Evolutionary conservation across 2,329 filamentous ascomycete species (phyloP).

Genomic region (Fusarium coicis): DNA sequence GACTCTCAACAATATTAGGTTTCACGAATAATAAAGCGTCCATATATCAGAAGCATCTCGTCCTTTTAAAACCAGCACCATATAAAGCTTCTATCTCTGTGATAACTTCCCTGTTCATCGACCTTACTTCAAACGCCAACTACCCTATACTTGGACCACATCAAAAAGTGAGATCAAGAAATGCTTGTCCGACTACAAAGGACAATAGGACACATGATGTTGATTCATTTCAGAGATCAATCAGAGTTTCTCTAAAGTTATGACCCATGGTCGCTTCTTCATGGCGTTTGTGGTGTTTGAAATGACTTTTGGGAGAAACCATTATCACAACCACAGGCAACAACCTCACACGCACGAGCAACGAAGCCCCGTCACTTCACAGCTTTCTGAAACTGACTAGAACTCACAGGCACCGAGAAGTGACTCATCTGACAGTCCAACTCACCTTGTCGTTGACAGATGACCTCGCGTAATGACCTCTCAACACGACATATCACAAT

Average conservation of each 20-base stretch:
- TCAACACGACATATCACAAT: slow-evolving; percentile 3
- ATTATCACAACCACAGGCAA: neutral
- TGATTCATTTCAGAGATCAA: accelerated
- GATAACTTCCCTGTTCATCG: no score
- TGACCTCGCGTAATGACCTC: slow-evolving; percentile 4
- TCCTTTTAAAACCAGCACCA: no score
- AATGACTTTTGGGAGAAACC: accelerated
- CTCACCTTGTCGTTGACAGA: neutral
- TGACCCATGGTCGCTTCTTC: neutral
- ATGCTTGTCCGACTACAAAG: neutral
- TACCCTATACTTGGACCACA: neutral
- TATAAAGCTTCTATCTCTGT: no score
- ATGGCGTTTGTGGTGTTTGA: no score
- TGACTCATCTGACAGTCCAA: neutral
- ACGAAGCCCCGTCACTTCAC: neutral
- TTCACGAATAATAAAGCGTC: accelerated
- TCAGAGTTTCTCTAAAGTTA: accelerated
- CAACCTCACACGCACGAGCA: neutral
- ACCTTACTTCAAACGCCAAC: neutral
- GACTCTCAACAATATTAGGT: accelerated
- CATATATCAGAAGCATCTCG: accelerated
- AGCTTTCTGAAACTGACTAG: neutral
- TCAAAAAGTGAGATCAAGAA: neutral
- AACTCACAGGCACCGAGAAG: neutral
- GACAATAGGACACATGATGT: neutral